Percentiles rank a stretch among this genome's conserved stretches.
Conservation (phyloP, 345 rosid genomes). For the Durio zibethinus region DNA sequence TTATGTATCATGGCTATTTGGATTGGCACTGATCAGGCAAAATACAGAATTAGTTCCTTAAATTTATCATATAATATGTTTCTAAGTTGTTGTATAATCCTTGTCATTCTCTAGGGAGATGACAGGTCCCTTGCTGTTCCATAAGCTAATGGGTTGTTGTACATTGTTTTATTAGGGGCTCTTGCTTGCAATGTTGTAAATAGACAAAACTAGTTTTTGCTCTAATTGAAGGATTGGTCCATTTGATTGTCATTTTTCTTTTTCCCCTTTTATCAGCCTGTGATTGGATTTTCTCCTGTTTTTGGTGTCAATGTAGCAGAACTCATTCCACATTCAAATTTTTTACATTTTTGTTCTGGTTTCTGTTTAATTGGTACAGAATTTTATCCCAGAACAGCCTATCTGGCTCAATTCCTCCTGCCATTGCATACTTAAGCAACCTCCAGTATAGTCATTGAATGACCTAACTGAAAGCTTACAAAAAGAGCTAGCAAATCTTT, state of each 20-base stretch:
- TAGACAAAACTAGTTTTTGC: neutral
- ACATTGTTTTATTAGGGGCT: neutral
- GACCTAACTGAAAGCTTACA: constrained; percentile 68
- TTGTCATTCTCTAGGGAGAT: neutral
- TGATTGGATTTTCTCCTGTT: neutral
- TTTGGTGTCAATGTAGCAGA: neutral
- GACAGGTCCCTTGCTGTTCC: neutral
- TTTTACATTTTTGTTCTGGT: neutral
- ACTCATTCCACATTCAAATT: neutral
- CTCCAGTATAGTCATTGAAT: constrained; percentile 64
- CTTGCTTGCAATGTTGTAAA: neutral
- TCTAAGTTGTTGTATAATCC: neutral
- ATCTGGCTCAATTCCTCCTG: constrained; percentile 63
- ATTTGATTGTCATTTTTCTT: neutral
- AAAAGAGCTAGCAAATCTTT: constrained; percentile 71
- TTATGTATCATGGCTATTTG: neutral
- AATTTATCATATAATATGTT: neutral
- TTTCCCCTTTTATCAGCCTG: neutral
- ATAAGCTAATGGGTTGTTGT: neutral
- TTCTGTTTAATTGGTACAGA: constrained; percentile 35
- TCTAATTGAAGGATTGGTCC: neutral
- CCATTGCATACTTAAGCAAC: constrained; percentile 54
- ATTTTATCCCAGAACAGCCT: constrained; percentile 63
- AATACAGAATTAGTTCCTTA: neutral
- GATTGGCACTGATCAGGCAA: neutral